These are phyloP conservation scores for Leccinum pellstonianum DNA, from an alignment of 768 basidiomycete genomes.

Conservation along the genomic window DNA sequence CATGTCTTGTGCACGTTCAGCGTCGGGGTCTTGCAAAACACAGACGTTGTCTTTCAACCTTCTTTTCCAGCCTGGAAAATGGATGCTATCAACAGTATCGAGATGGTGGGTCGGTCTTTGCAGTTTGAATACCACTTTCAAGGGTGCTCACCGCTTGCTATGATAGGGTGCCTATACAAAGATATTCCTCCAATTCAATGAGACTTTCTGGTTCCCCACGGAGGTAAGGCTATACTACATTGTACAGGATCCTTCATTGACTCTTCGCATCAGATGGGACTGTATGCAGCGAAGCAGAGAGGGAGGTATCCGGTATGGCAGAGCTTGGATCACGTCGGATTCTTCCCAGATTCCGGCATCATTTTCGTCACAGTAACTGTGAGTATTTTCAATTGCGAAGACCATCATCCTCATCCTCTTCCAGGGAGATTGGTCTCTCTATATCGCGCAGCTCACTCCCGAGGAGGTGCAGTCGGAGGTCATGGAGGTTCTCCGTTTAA, in stretches of 20 bases:
- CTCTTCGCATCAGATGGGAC: constrained; percentile 32
- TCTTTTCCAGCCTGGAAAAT: constrained; percentile 37
- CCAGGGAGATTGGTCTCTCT: constrained; percentile 60
- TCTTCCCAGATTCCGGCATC: constrained; percentile 60
- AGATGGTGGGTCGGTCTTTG: too few relatives aligned
- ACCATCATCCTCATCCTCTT: not conserved
- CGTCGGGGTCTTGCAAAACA: constrained; percentile 64
- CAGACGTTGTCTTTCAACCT: constrained; percentile 58
- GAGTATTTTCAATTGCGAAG: not conserved
- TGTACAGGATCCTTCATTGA: not conserved
- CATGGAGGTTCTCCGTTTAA: constrained; percentile 52
- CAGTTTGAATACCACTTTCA: too few relatives aligned
- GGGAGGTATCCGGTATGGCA: constrained; percentile 71
- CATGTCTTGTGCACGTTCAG: constrained; percentile 70
- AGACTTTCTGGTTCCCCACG: constrained; percentile 48
- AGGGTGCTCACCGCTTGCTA: too few relatives aligned
- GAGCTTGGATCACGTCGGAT: constrained; percentile 54
- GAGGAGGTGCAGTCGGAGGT: constrained; percentile 50
- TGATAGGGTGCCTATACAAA: too few relatives aligned
- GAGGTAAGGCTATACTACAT: constrained; percentile 27
- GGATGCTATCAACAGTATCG: too few relatives aligned
- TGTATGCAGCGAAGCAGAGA: constrained; percentile 57
- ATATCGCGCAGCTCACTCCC: constrained; percentile 54
- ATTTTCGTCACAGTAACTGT: constrained; percentile 23
- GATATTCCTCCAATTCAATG: too few relatives aligned